Conservation (phyloP, 495 filamentous ascomycete species). For the Tuber microsphaerosporum region DNA sequence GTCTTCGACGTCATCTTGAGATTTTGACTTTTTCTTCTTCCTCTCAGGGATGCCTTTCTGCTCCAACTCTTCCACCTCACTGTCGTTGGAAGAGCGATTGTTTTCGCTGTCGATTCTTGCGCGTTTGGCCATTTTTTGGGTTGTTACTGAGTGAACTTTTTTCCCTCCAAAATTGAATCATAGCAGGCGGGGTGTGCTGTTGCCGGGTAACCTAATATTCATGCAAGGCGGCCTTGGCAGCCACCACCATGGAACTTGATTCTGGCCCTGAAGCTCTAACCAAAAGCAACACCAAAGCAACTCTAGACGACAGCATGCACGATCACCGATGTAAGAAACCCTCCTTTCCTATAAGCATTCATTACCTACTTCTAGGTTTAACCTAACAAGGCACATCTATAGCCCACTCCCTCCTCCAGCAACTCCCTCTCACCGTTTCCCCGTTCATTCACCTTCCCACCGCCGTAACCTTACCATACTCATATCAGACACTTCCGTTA, state of each 20-base stretch:
- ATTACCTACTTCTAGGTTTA: not conserved
- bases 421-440: slow-evolving; percentile 86
- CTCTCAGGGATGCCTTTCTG: slow-evolving; percentile 1
- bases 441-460: slow-evolving; percentile 88
- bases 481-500: slow-evolving; percentile 80
- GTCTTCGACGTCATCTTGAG: slow-evolving; percentile 16
- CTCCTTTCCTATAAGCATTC: not conserved
- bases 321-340: slow-evolving; percentile 32
- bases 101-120: slow-evolving; percentile 14
- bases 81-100: not conserved
- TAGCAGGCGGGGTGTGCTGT: not conserved
- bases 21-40: slow-evolving; percentile 22
- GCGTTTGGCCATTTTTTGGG: slow-evolving; percentile 22
- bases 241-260: not conserved
- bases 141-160: not conserved
- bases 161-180: not conserved
- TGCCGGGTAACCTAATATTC: slow-evolving; percentile 15
- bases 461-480: slow-evolving; percentile 87
- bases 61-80: not conserved
- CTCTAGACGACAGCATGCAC: slow-evolving; percentile 20
- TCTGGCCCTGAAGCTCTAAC: not conserved
- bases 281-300: not conserved
- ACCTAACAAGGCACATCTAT: slow-evolving; percentile 2
- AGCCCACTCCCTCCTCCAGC: slow-evolving; percentile 77
- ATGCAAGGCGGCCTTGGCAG: slow-evolving; percentile 13